A percentile compares a stretch with the other conserved stretches of the same genome.
These are phyloP conservation scores for Pseudogymnoascus sp. DNA, from an alignment of 2,329 filamentous ascomycete genomes.

Conservation along the genomic window DNA sequence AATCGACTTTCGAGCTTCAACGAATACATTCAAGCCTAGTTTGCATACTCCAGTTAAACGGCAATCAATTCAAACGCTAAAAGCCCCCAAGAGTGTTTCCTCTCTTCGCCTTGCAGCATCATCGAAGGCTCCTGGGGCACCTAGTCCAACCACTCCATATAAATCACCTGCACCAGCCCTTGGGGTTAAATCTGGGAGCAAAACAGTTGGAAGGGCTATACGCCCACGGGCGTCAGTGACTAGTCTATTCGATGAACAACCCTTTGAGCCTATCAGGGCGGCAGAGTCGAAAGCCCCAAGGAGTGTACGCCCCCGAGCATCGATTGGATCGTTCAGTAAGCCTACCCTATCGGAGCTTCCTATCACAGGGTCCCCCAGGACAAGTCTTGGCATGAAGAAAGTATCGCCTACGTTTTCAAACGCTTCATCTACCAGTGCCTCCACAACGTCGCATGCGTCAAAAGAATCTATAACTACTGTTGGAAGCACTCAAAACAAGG, in stretches of 20 bases:
- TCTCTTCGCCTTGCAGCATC: slow-evolving; percentile 22
- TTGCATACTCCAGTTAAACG: slow-evolving; percentile 29
- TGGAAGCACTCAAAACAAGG: slow-evolving; percentile 10
- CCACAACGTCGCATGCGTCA: slow-evolving; percentile 14
- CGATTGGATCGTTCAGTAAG: slow-evolving; percentile 16
- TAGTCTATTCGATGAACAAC: slow-evolving; percentile 35
- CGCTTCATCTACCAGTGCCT: slow-evolving; percentile 21
- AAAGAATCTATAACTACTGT: slow-evolving; percentile 15
- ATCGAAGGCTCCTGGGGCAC: slow-evolving; percentile 17
- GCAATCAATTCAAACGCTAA: slow-evolving; percentile 27
- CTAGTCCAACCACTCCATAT: not conserved
- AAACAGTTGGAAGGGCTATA: slow-evolving; percentile 37
- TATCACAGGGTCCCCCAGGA: slow-evolving; percentile 18
- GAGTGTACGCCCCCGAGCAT: slow-evolving; percentile 18
- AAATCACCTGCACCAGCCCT: slow-evolving; percentile 6
- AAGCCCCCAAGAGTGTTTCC: slow-evolving; percentile 23
- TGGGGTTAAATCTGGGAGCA: slow-evolving; percentile 34
- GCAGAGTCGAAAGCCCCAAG: not conserved
- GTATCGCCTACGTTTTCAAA: slow-evolving; percentile 22
- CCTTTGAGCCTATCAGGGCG: not conserved
- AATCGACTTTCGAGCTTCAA: slow-evolving; percentile 36
- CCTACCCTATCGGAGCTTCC: slow-evolving; percentile 12
- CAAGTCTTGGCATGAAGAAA: slow-evolving; percentile 20
- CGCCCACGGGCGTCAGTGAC: slow-evolving; percentile 45
- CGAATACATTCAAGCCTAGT: slow-evolving; percentile 35